These are phyloP conservation scores for Aspergillus felis DNA, from an alignment of 2,329 filamentous ascomycete species.

Conservation along the genomic window DNA sequence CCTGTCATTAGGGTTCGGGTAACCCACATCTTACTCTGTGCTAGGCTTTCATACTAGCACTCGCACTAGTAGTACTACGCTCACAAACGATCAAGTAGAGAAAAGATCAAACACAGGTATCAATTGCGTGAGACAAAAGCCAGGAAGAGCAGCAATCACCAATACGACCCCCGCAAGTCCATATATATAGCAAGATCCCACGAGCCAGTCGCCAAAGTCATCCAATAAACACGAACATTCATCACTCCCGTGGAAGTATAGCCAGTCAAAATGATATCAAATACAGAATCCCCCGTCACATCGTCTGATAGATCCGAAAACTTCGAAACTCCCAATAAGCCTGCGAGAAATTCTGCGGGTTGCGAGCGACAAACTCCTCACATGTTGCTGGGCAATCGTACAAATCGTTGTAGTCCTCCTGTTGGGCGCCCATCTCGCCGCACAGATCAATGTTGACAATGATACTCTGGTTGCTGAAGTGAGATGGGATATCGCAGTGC, in stretches of 20 bases:
- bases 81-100: not conserved
- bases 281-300: not conserved
- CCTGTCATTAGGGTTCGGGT: not conserved
- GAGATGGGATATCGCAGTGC: slow-evolving; percentile 54
- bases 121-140: not conserved
- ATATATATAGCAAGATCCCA: not conserved
- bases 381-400: slow-evolving; percentile 52
- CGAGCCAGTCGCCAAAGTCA: not conserved
- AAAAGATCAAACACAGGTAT: not conserved
- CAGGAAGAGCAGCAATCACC: not conserved
- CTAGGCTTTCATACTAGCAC: too few species aligned
- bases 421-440: slow-evolving; percentile 49
- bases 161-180: not conserved
- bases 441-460: slow-evolving; percentile 65
- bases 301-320: slow-evolving; percentile 54
- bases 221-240: not conserved
- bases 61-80: not conserved
- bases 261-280: not conserved
- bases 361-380: slow-evolving; percentile 54
- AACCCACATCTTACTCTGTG: not conserved
- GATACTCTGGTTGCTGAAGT: slow-evolving; percentile 64
- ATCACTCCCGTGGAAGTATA: not conserved
- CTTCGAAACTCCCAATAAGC: slow-evolving; percentile 64
- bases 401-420: slow-evolving; percentile 28
- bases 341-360: slow-evolving; percentile 53